Conservation (phyloP, 2,329 filamentous ascomycete genomes). For the Tolypocladium tropicale region DNA sequence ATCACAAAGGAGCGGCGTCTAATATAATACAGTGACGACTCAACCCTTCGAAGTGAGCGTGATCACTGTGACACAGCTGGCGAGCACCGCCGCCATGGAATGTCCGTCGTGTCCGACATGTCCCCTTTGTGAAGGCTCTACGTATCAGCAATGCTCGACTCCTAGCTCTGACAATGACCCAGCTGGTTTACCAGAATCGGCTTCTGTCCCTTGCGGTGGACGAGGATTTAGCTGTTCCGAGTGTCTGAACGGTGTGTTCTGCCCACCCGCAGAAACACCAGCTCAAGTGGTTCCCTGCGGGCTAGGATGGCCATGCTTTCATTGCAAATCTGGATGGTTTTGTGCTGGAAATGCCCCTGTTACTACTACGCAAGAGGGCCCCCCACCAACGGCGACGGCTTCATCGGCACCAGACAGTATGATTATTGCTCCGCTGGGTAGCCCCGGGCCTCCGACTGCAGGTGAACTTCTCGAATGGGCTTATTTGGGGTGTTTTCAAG, state of each 20-base stretch:
- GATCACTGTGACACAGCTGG: background rate
- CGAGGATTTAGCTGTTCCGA: slow-evolving; percentile 17
- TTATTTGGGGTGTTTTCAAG: slow-evolving; percentile 21
- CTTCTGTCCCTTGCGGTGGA: slow-evolving; percentile 12
- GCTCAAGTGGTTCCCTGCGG: slow-evolving; percentile 17
- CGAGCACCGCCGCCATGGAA: background rate
- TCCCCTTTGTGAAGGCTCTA: slow-evolving; percentile 8
- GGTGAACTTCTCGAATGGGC: slow-evolving; percentile 10
- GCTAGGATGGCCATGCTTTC: slow-evolving; percentile 20
- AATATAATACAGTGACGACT: background rate
- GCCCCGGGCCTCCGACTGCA: background rate
- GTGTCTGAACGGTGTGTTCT: slow-evolving; percentile 21
- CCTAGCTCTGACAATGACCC: background rate
- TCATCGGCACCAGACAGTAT: background rate
- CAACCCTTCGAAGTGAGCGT: background rate
- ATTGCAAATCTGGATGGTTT: slow-evolving; percentile 18
- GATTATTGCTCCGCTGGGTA: background rate
- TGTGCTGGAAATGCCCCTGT: slow-evolving; percentile 8
- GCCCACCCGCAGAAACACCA: slow-evolving; percentile 19
- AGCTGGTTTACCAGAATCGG: background rate
- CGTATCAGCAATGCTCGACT: background rate
- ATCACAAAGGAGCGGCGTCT: background rate
- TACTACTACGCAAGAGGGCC: background rate
- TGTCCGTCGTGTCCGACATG: slow-evolving; percentile 7
- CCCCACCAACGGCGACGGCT: background rate